Percentiles rank a stretch among this genome's conserved stretches.
These are phyloP conservation scores for Barnettozyma vustinii DNA, from an alignment of 805 yeast genomes.

Conservation along the genomic window DNA sequence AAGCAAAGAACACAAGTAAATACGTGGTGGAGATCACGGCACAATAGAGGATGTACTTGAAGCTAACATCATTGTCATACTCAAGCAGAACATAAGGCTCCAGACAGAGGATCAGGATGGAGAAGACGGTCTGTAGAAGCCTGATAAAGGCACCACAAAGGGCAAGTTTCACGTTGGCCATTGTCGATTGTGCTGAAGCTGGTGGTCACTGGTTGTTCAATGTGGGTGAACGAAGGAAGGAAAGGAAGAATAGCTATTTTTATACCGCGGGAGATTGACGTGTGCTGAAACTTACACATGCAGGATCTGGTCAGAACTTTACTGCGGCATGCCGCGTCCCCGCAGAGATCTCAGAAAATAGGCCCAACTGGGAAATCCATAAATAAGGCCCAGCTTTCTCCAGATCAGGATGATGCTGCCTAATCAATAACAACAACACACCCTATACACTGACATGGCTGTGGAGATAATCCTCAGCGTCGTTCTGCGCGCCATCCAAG, in stretches of 20 bases:
- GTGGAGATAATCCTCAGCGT: not conserved
- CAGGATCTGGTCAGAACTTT: not conserved
- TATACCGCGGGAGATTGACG: not conserved
- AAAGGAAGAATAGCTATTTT: not conserved
- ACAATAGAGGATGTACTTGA: not conserved
- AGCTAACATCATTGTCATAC: not conserved
- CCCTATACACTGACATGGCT: not conserved
- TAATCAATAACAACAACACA: not conserved
- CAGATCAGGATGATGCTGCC: not conserved
- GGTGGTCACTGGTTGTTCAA: not conserved
- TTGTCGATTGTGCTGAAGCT: not conserved
- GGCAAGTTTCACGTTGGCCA: constrained; percentile 1
- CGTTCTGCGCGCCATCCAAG: not conserved
- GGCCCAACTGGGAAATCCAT: not conserved
- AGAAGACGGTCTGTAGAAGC: not conserved
- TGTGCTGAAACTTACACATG: not conserved
- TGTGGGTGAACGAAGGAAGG: not conserved
- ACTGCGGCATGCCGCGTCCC: not conserved
- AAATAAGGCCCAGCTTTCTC: not conserved
- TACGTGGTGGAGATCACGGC: constrained; percentile 1
- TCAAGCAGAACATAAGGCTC: not conserved
- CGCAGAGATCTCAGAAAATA: not conserved
- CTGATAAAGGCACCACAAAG: constrained; percentile 1
- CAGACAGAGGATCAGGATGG: not conserved
- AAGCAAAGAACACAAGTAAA: not conserved